Evolutionary conservation across 2,329 filamentous ascomycete genomes (phyloP).

Genomic region (Verticillium albo-atrum): DNA sequence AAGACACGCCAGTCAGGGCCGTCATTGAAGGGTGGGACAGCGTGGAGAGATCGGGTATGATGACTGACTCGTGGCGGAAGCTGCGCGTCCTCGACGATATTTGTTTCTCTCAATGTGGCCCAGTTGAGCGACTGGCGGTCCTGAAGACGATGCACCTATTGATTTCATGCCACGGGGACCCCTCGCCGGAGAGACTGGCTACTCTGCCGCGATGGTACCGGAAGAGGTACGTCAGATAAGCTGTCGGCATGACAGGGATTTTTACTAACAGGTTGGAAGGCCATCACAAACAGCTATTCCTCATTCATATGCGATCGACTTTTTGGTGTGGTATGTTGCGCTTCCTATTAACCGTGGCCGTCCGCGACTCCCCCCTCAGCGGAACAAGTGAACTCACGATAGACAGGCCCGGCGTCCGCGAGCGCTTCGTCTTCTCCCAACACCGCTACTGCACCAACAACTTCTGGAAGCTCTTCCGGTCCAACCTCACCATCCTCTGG

Average conservation of each 20-base stretch:
- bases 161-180: conserved; percentile 19
- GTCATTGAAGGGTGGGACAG: conserved; percentile 20
- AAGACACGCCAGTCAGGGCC: conserved; percentile 19
- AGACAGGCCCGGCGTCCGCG: conserved; percentile 20
- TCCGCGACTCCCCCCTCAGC: no score
- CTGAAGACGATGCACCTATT: conserved; percentile 18
- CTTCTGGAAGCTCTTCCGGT: conserved; percentile 20
- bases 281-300: conserved; percentile 17
- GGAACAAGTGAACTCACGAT: background rate
- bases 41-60: conserved; percentile 13
- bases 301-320: conserved; percentile 22
- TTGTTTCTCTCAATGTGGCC: conserved; percentile 13
- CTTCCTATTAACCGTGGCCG: background rate
- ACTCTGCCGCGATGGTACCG: conserved; percentile 18
- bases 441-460: conserved; percentile 23
- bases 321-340: conserved; percentile 19
- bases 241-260: no score
- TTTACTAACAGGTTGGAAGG: conserved; percentile 4
- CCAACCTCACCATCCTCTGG: conserved; percentile 19
- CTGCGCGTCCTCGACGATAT: conserved; percentile 15
- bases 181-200: conserved; percentile 11
- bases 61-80: conserved; percentile 15
- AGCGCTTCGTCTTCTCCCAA: conserved; percentile 22
- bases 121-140: conserved; percentile 15
- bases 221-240: conserved; percentile 17